Percentiles rank a stretch among this genome's conserved stretches.
Evolutionary conservation across 805 yeast genomes (phyloP).

Genomic region (Wickerhamomyces silvicola): DNA sequence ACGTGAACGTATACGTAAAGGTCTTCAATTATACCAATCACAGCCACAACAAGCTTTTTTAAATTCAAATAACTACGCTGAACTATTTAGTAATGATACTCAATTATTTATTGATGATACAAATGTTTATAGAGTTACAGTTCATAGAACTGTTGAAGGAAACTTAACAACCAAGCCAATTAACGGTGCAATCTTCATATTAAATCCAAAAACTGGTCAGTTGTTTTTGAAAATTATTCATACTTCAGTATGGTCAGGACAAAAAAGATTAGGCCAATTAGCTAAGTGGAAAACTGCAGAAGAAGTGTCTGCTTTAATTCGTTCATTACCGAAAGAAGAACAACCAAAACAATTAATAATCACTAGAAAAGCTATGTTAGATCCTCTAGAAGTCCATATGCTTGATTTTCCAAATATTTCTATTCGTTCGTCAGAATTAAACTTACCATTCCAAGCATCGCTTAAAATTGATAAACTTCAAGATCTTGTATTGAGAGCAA

Average conservation of each 20-base stretch:
- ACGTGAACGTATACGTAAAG: conserved; percentile 90
- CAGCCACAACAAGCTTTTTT: conserved; percentile 90
- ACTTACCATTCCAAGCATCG: conserved; percentile 84
- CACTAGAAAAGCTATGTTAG: conserved; percentile 84
- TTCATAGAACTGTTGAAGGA: conserved; percentile 89
- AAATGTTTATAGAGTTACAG: conserved; percentile 87
- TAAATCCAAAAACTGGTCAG: conserved; percentile 90
- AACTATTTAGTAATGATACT: conserved; percentile 75
- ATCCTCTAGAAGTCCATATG: conserved; percentile 96
- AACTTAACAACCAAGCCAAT: conserved; percentile 87
- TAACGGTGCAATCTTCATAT: conserved; percentile 86
- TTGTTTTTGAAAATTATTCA: conserved; percentile 84
- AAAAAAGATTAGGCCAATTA: conserved; percentile 83
- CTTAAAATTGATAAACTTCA: conserved; percentile 74
- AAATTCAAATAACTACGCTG: conserved; percentile 85
- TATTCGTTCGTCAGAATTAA: conserved; percentile 82
- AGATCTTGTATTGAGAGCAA: conserved; percentile 75
- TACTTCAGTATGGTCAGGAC: conserved; percentile 96
- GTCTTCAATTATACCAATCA: conserved; percentile 86
- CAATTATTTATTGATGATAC: conserved; percentile 90
- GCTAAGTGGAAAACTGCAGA: conserved; percentile 99
- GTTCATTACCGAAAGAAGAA: conserved; percentile 87
- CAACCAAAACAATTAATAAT: conserved; percentile 91
- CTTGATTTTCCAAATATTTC: conserved; percentile 90
- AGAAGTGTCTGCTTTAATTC: conserved; percentile 85